Evolutionary conservation across 2,329 filamentous ascomycete species (phyloP), one percentile per base, ranked within the genome.

Genomic region (Nigrospora osmanthi): DNA sequence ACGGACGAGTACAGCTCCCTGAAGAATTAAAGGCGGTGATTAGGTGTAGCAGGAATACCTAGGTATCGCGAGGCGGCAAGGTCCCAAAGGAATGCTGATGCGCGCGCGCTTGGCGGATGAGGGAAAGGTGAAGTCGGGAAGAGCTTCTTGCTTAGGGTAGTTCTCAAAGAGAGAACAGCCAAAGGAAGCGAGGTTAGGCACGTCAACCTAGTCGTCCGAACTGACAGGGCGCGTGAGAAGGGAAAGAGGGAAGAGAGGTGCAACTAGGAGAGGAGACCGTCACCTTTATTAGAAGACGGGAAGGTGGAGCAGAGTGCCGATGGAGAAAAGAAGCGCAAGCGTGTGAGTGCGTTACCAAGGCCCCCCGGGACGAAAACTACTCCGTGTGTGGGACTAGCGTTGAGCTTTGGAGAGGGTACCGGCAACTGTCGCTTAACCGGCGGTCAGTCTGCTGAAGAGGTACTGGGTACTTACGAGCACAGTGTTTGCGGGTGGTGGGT

Each of bases 1-100:
- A 28, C 23, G 33, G 40, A 60, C 58, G 55, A 43, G 43, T 43
- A 17, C 34, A 35, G 34, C 15, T 14, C 34, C 34, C 34, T 35
- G 13, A 9, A 16, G 15, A 35, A 16, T 14, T n/a, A 16, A 35
- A 16, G 15, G 15, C 15, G 34, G 32, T 42, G 15, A 42, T 42
- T 42, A 42, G 40, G 40, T 42, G 34, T 35, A 35, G 32, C 40
- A 36, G 35, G 40, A 16, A 36, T 35, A 33, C 40, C 17, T 42
- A 42, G 40, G 40, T 42, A 34, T 42, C 31, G 37, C 13, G 38
- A 42, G 33, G 23, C 40, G 40, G 40, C 40, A 31, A 31, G 17
- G 16, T 34, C 19, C 40, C 33, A 30, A 42, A 42, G 40, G 40
- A 36, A 42, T 42, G 40, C 40, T 42, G 40, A 28, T 28, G 23